Evolutionary conservation across 202 grass and related monocot genomes (phyloP).

Genomic region (Setaria italica): DNA sequence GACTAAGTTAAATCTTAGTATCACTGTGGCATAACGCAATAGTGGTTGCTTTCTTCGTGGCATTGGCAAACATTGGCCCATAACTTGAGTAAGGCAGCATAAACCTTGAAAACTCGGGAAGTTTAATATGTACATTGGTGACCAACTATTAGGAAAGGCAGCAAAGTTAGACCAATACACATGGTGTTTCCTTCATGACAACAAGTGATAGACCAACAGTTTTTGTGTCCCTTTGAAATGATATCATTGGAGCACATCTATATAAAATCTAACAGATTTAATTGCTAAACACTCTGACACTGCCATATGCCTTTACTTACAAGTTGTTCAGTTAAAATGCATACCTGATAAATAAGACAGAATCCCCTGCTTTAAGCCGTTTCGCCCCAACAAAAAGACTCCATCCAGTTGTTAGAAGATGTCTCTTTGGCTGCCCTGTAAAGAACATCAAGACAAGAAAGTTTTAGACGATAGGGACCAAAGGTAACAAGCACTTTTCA

Average conservation of each 20-base stretch:
- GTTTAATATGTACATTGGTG: neutral
- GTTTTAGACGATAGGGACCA: slow-evolving; percentile 9
- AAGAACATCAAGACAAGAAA: slow-evolving; percentile 39
- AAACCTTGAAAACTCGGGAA: slow-evolving; percentile 10
- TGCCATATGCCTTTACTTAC: neutral
- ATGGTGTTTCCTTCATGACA: neutral
- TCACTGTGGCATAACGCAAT: neutral
- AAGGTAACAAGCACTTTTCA: slow-evolving; percentile 23
- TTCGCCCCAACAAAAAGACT: slow-evolving; percentile 96
- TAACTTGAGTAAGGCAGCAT: neutral
- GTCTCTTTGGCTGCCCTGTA: slow-evolving; percentile 92
- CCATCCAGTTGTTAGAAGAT: slow-evolving; percentile 99
- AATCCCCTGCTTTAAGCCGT: slow-evolving; percentile 89
- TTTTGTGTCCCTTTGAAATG: neutral
- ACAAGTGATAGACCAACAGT: neutral
- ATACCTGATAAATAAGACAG: slow-evolving; percentile 98
- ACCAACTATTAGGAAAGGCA: neutral
- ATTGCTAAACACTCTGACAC: slow-evolving; percentile 13
- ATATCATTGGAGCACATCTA: neutral
- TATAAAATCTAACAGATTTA: neutral
- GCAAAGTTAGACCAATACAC: neutral
- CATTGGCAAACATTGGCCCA: neutral
- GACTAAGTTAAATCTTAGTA: neutral
- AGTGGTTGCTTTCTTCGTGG: neutral
- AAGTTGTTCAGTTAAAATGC: neutral